phyloP scores from a whole-genome alignment of 106 monocot species.

The Acanthochlamys bracteata region DNA sequence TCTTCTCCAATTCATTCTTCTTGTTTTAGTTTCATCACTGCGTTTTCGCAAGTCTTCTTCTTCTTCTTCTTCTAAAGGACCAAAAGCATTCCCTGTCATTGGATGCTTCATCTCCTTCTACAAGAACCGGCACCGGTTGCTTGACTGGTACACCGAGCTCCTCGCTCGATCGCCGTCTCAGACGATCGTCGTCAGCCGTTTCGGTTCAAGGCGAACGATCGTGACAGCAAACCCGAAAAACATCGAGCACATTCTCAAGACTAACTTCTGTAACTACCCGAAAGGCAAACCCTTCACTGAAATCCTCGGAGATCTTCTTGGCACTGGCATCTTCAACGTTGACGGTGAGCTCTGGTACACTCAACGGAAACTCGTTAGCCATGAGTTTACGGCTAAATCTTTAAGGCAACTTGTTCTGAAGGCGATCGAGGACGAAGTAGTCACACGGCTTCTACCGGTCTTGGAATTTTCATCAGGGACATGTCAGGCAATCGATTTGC shows the following conservation, averaged over 20 bases:
- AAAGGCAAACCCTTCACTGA: not conserved
- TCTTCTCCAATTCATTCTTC: too few species aligned
- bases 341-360: too few species aligned
- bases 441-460: too few species aligned
- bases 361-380: too few species aligned
- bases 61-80: constrained; percentile 8
- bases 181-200: constrained; percentile 24
- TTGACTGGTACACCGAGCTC: constrained; percentile 46
- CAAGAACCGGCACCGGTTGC: constrained; percentile 23
- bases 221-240: constrained; percentile 43
- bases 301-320: not conserved
- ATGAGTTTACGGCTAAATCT: too few species aligned
- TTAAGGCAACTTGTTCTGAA: too few species aligned
- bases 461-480: too few species aligned
- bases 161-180: constrained; percentile 29
- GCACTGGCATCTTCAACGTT: too few species aligned
- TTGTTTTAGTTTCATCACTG: not conserved
- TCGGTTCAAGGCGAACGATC: constrained; percentile 18
- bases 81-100: constrained; percentile 20
- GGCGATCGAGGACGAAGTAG: not conserved
- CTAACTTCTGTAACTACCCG: not conserved
- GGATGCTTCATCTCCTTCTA: constrained; percentile 26
- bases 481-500: too few species aligned
- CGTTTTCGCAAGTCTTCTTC: not conserved
- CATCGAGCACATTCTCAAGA: constrained; percentile 32